These are phyloP conservation scores for Theileria parva DNA, from an alignment of 169 alveolate genomes.

Conservation along the genomic window DNA sequence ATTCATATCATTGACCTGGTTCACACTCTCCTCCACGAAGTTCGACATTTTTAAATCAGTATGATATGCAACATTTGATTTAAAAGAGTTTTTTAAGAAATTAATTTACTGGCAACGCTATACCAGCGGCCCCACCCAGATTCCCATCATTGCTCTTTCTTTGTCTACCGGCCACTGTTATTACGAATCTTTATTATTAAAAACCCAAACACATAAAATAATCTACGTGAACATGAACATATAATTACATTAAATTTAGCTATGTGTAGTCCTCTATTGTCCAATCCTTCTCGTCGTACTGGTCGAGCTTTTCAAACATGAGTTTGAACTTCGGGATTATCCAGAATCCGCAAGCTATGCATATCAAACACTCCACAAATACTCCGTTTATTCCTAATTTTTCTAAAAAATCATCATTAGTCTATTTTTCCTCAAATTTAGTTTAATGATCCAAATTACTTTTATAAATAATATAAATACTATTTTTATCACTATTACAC, in stretches of 20 bases:
- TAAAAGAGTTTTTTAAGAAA: background rate
- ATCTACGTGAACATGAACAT: background rate
- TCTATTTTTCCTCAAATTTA: background rate
- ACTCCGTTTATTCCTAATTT: conserved; percentile 32
- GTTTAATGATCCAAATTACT: background rate
- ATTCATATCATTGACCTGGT: conserved; percentile 28
- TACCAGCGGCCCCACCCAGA: conserved; percentile 18
- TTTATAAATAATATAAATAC: background rate
- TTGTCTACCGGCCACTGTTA: background rate
- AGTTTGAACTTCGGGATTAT: conserved; percentile 26
- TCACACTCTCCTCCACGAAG: conserved; percentile 33
- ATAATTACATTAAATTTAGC: background rate
- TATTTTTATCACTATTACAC: background rate
- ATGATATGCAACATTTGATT: background rate
- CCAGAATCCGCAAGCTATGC: conserved; percentile 28
- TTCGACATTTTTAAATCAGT: conserved; percentile 16
- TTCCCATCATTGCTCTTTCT: conserved; percentile 21
- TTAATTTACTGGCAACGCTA: background rate
- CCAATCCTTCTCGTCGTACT: conserved; percentile 49
- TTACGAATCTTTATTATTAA: background rate
- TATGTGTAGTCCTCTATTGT: conserved; percentile 23
- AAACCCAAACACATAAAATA: background rate
- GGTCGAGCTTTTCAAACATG: conserved; percentile 18
- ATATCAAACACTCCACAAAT: conserved; percentile 25
- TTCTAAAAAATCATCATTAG: background rate